Evolutionary conservation across 2,329 filamentous ascomycete species (phyloP).

Genomic region (Cadophora malorum): DNA sequence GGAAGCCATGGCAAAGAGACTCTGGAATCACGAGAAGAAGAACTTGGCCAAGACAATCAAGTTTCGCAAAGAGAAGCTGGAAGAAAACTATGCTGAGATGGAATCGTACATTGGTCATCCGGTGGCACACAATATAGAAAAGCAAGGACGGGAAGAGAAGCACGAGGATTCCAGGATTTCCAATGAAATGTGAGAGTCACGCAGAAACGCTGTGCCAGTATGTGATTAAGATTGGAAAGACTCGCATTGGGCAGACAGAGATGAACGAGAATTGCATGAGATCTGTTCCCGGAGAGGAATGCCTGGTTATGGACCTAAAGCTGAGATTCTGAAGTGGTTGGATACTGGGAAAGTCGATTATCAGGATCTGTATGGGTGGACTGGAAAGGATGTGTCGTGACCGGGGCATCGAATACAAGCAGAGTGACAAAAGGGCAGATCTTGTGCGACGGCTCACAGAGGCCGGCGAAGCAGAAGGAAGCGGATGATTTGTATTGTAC

Average conservation of each 20-base stretch:
- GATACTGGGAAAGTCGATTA: slow-evolving; percentile 34
- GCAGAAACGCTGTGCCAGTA: slow-evolving; percentile 2
- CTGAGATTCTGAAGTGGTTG: slow-evolving; percentile 36
- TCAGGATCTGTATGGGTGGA: slow-evolving; percentile 29
- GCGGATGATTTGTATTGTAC: slow-evolving; percentile 4
- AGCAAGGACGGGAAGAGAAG: not conserved
- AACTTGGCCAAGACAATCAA: not conserved
- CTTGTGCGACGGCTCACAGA: slow-evolving; percentile 25
- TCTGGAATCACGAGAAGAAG: slow-evolving; percentile 8
- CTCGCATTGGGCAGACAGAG: slow-evolving; percentile 35
- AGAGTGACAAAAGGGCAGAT: slow-evolving; percentile 29
- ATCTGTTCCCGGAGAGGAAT: slow-evolving; percentile 30
- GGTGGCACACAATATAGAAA: not conserved
- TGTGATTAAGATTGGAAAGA: slow-evolving; percentile 36
- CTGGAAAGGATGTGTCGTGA: slow-evolving; percentile 25
- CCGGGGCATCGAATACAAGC: slow-evolving; percentile 23
- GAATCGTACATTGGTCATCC: slow-evolving; percentile 32
- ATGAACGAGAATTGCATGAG: slow-evolving; percentile 25
- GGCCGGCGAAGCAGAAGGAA: slow-evolving; percentile 25
- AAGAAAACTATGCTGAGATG: slow-evolving; percentile 15
- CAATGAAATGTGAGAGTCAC: slow-evolving; percentile 5
- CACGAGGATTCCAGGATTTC: not conserved
- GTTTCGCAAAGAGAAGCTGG: not conserved
- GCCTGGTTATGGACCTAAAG: slow-evolving; percentile 31
- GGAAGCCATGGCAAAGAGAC: slow-evolving; percentile 3